Percentiles rank a stretch among this genome's conserved stretches.
Conservation (phyloP, 352 stramenopile species). For the Globisporangium paroecandrum region DNA sequence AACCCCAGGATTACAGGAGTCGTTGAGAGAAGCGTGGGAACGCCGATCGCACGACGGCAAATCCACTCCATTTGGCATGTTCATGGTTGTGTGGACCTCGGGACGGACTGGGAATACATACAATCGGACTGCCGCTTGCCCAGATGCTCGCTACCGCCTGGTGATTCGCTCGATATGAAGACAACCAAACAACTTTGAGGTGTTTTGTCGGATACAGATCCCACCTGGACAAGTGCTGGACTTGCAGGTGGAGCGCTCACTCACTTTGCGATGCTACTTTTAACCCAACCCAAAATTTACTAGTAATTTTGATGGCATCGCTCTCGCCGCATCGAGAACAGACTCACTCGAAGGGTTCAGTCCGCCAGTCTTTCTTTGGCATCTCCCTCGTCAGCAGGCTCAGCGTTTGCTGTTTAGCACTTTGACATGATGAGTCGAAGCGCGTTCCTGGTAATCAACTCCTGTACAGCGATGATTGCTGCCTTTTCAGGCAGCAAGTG, state of each 20-base stretch:
- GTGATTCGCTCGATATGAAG: neutral
- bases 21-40: neutral
- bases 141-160: neutral
- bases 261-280: no score
- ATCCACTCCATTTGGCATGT: neutral
- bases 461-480: no score
- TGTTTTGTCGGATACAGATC: neutral
- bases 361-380: no score
- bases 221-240: neutral
- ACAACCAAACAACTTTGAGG: neutral
- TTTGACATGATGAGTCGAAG: no score
- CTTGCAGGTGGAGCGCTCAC: neutral
- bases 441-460: no score
- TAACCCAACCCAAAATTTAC: no score
- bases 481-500: no score
- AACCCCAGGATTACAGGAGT: neutral
- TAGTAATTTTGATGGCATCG: no score
- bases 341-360: no score
- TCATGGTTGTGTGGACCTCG: neutral
- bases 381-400: no score
- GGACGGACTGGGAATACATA: neutral
- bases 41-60: neutral
- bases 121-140: neutral
- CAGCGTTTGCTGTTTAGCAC: no score
- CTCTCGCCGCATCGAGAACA: no score